A percentile compares a stretch with the other conserved stretches of the same genome.
These are phyloP conservation scores for Psophocarpus tetragonolobus DNA, from an alignment of 306 rosid species.

Conservation along the genomic window DNA sequence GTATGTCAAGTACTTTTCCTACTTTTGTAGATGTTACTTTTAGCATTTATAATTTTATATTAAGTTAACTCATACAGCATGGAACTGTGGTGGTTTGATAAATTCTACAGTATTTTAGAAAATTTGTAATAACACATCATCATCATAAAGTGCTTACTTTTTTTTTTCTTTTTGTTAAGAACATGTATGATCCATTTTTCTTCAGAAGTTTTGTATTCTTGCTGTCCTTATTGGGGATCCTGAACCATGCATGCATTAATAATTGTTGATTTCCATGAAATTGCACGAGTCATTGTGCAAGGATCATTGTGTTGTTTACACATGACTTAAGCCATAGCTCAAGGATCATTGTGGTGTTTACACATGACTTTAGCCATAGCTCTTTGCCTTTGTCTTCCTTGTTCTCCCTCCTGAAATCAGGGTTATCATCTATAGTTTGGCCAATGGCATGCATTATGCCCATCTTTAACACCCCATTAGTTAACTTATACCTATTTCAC, in stretches of 20 bases:
- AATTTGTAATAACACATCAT: neutral
- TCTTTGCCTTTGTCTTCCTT: neutral
- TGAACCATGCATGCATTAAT: neutral
- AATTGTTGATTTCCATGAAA: slow-evolving; percentile 12
- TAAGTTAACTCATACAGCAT: neutral
- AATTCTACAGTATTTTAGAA: neutral
- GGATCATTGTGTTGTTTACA: slow-evolving; percentile 1
- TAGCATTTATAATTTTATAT: slow-evolving; percentile 11
- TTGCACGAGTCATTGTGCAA: neutral
- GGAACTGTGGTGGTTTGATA: neutral
- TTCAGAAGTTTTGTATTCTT: neutral
- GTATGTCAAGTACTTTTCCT: neutral
- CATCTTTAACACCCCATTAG: neutral
- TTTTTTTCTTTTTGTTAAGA: neutral
- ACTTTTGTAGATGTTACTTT: neutral
- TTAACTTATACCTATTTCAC: neutral
- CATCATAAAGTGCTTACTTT: neutral
- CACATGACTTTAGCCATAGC: neutral
- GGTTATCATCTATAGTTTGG: neutral
- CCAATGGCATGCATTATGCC: neutral
- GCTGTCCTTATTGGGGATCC: neutral
- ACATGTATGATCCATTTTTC: neutral
- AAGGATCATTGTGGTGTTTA: neutral
- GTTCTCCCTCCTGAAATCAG: slow-evolving; percentile 12
- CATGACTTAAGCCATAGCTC: neutral